Evolutionary conservation across 495 filamentous ascomycete genomes (phyloP).

Genomic region (Penicillium flavigenum): DNA sequence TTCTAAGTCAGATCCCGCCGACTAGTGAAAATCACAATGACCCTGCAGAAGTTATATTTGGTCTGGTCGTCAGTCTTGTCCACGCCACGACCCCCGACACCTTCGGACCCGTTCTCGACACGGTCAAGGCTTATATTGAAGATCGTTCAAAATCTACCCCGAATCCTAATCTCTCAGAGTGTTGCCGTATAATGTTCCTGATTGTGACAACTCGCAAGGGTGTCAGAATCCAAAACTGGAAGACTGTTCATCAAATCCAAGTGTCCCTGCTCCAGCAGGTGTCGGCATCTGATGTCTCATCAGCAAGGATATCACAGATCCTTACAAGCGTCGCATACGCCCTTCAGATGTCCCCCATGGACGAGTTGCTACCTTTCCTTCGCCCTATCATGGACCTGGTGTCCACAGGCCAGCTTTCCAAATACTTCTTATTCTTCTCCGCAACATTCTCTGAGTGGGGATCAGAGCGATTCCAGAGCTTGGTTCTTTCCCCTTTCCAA

Average conservation of each 20-base stretch:
- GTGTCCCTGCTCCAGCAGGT: slow-evolving; percentile 53
- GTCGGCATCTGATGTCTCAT: slow-evolving; percentile 39
- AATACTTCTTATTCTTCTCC: slow-evolving; percentile 80
- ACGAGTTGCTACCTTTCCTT: slow-evolving; percentile 68
- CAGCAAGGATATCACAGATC: slow-evolving; percentile 54
- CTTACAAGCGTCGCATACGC: slow-evolving; percentile 64
- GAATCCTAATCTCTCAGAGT: slow-evolving; percentile 49
- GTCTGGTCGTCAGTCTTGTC: slow-evolving; percentile 73
- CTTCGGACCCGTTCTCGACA: slow-evolving; percentile 57
- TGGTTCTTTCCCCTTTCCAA: slow-evolving; percentile 79
- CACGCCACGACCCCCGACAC: slow-evolving; percentile 76
- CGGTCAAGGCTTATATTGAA: slow-evolving; percentile 53
- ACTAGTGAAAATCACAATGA: slow-evolving; percentile 47
- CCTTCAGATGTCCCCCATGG: slow-evolving; percentile 75
- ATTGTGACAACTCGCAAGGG: slow-evolving; percentile 75
- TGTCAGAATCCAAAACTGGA: slow-evolving; percentile 71
- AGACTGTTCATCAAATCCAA: slow-evolving; percentile 56
- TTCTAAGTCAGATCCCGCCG: slow-evolving; percentile 54
- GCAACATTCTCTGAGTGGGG: slow-evolving; percentile 72
- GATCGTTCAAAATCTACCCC: slow-evolving; percentile 29
- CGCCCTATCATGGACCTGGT: slow-evolving; percentile 62
- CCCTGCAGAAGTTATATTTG: slow-evolving; percentile 62
- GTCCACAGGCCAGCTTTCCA: slow-evolving; percentile 58
- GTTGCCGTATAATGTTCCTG: slow-evolving; percentile 63
- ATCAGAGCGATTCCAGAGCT: slow-evolving; percentile 69